phyloP scores from a whole-genome alignment of 352 stramenopile species.

The Pythium scleroteichum region DNA sequence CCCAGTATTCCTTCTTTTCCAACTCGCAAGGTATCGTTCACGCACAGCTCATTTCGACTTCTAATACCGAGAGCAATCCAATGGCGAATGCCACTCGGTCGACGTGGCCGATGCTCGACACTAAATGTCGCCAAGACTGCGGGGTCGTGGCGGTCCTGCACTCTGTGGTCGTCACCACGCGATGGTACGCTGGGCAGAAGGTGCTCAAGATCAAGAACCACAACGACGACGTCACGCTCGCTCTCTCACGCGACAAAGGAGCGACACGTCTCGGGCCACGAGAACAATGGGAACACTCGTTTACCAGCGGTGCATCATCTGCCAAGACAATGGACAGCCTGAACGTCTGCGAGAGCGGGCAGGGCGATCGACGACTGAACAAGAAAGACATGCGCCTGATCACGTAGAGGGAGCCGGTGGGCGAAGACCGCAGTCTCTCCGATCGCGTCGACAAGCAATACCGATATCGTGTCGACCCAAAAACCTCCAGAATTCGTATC shows the following conservation, averaged over 20 bases:
- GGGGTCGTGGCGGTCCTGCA: neutral
- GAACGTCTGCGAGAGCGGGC: neutral
- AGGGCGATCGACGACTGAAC: neutral
- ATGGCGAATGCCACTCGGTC: too few species aligned
- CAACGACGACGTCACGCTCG: conserved; percentile 1
- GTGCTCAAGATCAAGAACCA: conserved; percentile 20
- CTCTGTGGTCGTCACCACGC: conserved; percentile 1
- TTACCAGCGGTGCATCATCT: neutral
- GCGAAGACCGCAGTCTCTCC: neutral
- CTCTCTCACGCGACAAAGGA: conserved; percentile 4
- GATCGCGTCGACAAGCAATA: too few species aligned
- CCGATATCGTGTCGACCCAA: too few species aligned
- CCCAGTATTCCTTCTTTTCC: too few species aligned
- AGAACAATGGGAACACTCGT: conserved; percentile 1
- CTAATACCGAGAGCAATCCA: too few species aligned
- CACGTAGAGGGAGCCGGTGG: neutral
- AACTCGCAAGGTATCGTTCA: too few species aligned
- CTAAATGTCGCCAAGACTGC: neutral
- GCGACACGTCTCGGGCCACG: neutral
- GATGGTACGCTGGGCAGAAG: conserved; percentile 5
- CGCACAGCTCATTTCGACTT: too few species aligned
- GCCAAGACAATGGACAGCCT: neutral
- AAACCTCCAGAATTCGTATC: too few species aligned
- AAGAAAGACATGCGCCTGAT: neutral
- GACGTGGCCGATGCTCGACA: too few species aligned